These are phyloP conservation scores for Protomyces pachydermus DNA, from an alignment of 1,139 yeast genomes.

Conservation along the genomic window DNA sequence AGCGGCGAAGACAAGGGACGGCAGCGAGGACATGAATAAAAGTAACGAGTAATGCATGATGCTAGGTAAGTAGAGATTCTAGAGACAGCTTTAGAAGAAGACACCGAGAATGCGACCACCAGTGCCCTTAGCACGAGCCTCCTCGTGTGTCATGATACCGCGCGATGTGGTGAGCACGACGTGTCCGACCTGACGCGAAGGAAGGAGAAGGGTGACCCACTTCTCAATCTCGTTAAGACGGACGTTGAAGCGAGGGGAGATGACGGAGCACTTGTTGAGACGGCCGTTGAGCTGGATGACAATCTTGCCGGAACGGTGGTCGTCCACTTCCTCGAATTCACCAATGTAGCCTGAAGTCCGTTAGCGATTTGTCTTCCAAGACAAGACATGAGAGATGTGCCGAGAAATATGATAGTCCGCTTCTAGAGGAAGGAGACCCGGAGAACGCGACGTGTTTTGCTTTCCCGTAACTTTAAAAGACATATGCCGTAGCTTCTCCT, in stretches of 20 bases:
- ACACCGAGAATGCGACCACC: conserved; percentile 97
- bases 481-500: conserved; percentile 25
- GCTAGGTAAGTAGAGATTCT: not conserved
- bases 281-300: conserved; percentile 97
- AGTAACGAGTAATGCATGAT: not conserved
- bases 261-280: conserved; percentile 97
- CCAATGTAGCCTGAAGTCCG: conserved; percentile 77
- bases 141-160: conserved; percentile 99
- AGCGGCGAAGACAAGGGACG: not conserved
- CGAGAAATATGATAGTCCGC: conserved; percentile 28
- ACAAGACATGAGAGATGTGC: conserved; percentile 6
- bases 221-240: conserved; percentile 89
- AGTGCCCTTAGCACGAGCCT: conserved; percentile 99
- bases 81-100: conserved; percentile 57
- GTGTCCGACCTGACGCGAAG: conserved; percentile 98
- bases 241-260: conserved; percentile 96
- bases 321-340: conserved; percentile 97
- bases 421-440: conserved; percentile 26
- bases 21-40: not conserved
- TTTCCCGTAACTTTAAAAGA: conserved; percentile 24
- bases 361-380: conserved; percentile 13
- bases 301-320: conserved; percentile 98
- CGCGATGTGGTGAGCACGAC: conserved; percentile 97
- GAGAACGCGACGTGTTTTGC: conserved; percentile 22
- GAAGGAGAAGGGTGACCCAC: conserved; percentile 96